Percentiles rank a stretch among this genome's conserved stretches.
Evolutionary conservation across 306 rosid species (phyloP).

Genomic region (Prosopis cineraria): DNA sequence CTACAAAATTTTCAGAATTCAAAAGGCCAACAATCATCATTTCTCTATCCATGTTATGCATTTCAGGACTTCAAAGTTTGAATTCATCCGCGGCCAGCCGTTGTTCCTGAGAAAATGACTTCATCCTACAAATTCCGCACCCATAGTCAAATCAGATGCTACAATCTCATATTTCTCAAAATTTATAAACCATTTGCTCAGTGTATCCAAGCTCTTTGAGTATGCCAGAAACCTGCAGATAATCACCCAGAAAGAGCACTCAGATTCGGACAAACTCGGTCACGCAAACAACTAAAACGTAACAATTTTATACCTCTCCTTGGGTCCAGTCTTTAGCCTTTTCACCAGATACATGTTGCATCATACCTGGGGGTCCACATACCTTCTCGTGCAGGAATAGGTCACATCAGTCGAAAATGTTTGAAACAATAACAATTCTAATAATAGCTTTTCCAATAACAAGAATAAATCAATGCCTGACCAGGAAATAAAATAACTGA

Average conservation of each 20-base stretch:
- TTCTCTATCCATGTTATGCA: conserved; percentile 28
- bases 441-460: background rate
- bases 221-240: conserved; percentile 76
- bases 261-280: conserved; percentile 9
- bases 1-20: conserved; percentile 31
- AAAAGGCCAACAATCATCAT: background rate
- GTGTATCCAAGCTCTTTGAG: conserved; percentile 88
- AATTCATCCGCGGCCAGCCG: conserved; percentile 30
- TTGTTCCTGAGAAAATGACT: conserved; percentile 38
- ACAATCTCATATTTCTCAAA: conserved; percentile 47
- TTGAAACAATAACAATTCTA: background rate
- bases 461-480: background rate
- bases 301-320: conserved; percentile 79
- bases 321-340: conserved; percentile 88
- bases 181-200: conserved; percentile 96
- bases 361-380: conserved; percentile 98
- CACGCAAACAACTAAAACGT: conserved; percentile 13
- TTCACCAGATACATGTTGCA: conserved; percentile 85
- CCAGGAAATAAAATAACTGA: conserved; percentile 2
- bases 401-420: conserved; percentile 16
- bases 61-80: conserved; percentile 34
- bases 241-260: conserved; percentile 27
- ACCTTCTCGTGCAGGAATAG: conserved; percentile 55
- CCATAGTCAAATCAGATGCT: conserved; percentile 23
- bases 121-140: conserved; percentile 27